Evolutionary conservation across 176 grass and related monocot genomes (phyloP), one percentile per base, ranked within the genome.

Genomic region (Zoysia japonica): DNA sequence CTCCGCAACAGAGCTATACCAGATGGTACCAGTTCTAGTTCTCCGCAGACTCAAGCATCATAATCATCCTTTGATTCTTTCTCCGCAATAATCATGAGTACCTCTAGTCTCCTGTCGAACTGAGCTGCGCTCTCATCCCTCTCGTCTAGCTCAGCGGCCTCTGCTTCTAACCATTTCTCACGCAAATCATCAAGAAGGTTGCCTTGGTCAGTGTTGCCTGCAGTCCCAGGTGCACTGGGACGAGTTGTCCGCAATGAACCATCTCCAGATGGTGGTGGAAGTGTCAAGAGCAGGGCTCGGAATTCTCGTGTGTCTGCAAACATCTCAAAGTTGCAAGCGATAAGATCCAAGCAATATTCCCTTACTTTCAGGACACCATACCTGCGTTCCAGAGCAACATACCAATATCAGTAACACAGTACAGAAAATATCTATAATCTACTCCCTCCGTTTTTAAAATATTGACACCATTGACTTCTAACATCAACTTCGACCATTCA

Each of bases 101-200:
- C 73, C 68, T 94, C 92, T 66, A 97, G 55, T 45, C 86, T 86
- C 67, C 78, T 90, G 75, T 94, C 89, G 11, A 98, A 92, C 56
- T 89, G 80, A 53, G 78, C 78, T n/a, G 95, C 95, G 51, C 95
- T 94, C 78, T 94, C 90, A 87, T 98, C 95, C 85, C 92, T 92
- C 81, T 93, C 62, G 9, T 94, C 86, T 3, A 94, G 85, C 67
- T 94, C 92, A 43, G 86, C 85, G 11, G 74, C 95, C 63, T 93
- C 88, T 46, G 86, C 90, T 79, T 93, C 90, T 37, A 94, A 81
- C 95, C 92, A 98, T 81, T 98, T 98, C 71, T 98, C 92, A 3
- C 88, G 80, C 75, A 98, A 84, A 84, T 98, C 95, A 71, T 98
- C 92, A 47, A 98, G 92, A 87, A 98, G 72, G 69, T 98, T 98